These are phyloP conservation scores for Magnusiomyces magnusii DNA, from an alignment of 1,139 yeast species.

Conservation along the genomic window DNA sequence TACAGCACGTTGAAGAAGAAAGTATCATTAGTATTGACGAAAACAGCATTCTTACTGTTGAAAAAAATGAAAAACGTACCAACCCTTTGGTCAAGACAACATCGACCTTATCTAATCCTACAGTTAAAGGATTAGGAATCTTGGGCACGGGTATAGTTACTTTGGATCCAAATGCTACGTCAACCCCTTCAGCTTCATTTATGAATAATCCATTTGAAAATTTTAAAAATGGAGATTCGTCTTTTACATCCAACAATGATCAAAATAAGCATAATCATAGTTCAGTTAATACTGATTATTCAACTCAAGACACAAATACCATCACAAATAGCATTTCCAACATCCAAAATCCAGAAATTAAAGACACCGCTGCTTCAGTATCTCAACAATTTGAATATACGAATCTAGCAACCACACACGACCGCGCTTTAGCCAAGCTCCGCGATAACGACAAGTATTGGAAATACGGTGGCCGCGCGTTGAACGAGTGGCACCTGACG, in stretches of 20 bases:
- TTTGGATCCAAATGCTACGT: background rate
- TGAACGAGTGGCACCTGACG: conserved; percentile 54
- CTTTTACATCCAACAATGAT: background rate
- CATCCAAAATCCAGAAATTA: too few relatives aligned
- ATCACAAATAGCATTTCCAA: too few relatives aligned
- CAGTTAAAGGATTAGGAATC: background rate
- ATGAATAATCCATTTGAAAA: background rate
- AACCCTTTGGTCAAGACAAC: too few relatives aligned
- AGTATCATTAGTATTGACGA: too few relatives aligned
- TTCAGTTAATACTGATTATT: too few relatives aligned
- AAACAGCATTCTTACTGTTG: too few relatives aligned
- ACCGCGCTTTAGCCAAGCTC: background rate
- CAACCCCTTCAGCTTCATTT: background rate
- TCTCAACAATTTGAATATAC: conserved; percentile 9
- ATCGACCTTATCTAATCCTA: background rate
- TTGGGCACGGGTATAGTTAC: background rate
- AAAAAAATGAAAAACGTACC: too few relatives aligned
- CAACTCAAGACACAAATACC: background rate
- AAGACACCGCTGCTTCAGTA: background rate
- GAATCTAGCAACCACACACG: background rate
- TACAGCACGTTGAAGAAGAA: too few relatives aligned
- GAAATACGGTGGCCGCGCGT: conserved; percentile 50
- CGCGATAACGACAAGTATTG: conserved; percentile 28
- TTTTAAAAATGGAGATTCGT: background rate
- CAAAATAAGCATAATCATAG: too few relatives aligned